Percentiles rank a stretch among this genome's conserved stretches.
Evolutionary conservation across 2,329 filamentous ascomycete species (phyloP).

Genomic region (Colletotrichum lini): DNA sequence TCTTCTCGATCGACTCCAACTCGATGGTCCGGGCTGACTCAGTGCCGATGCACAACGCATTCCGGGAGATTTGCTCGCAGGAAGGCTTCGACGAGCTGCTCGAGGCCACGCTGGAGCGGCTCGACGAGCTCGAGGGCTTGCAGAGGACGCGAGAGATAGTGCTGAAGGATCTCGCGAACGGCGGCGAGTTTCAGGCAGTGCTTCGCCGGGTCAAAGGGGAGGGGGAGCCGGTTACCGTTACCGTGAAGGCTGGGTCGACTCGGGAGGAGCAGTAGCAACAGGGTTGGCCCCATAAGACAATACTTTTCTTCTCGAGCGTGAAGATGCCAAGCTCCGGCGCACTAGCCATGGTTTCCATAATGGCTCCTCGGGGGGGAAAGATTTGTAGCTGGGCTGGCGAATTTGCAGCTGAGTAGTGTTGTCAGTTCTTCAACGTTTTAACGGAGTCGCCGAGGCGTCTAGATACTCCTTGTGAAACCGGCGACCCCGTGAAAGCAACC

Average conservation of each 20-base stretch:
- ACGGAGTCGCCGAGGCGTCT: too few relatives aligned
- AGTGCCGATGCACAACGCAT: conserved; percentile 71
- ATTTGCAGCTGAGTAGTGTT: too few relatives aligned
- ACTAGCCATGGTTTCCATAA: too few relatives aligned
- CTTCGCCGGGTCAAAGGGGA: not conserved
- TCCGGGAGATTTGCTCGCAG: conserved; percentile 65
- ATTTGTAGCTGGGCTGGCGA: too few relatives aligned
- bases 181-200: conserved; percentile 13
- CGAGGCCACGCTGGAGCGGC: conserved; percentile 66
- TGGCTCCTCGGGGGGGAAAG: too few relatives aligned
- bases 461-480: too few relatives aligned
- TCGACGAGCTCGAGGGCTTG: conserved; percentile 67
- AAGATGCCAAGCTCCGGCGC: too few relatives aligned
- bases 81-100: conserved; percentile 67
- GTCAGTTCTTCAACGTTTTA: too few relatives aligned
- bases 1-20: conserved; percentile 70
- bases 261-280: not conserved
- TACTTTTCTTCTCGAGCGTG: too few relatives aligned
- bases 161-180: conserved; percentile 59
- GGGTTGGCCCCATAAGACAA: too few relatives aligned
- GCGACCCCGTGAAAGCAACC: not conserved
- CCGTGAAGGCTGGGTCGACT: not conserved
- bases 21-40: conserved; percentile 70
- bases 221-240: conserved; percentile 3
- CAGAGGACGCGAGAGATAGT: conserved; percentile 69